Base-by-base conservation (phyloP, 352 stramenopile species). In the Saprolegnia parasitica region DNA sequence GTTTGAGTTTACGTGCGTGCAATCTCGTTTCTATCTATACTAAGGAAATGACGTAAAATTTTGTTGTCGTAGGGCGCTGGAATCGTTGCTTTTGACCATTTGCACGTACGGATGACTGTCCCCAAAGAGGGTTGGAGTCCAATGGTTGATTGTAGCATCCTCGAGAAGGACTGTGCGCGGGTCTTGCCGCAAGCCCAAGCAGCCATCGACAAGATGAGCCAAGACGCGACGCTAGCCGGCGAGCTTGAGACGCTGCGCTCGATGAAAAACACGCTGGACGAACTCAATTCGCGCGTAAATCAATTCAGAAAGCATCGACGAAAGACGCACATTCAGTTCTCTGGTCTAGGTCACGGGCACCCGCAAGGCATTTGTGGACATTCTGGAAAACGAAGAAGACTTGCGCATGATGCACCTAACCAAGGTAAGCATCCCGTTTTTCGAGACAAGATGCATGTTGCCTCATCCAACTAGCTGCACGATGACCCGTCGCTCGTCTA, bases 191-290 rank as follows among this genome's bases (percentile, higher is more conserved):
- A 81, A 20, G 76, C 86, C 23, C 56, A 79, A 15, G 73, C 75
- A 6, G 76, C 77, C 18, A 67, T 90, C 23, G 83, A 90, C 58
- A 76, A 72, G 3, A 74, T 90, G 0, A 77, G 78, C 18, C 67
- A 80, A 63, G 78, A 75, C n/a, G 75, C 75, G 26, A 77, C 86
- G 4, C 60, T 77, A 16, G 73, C 78, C 47, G 73, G 72, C 0
- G 77, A 90, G 54, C 67, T 90, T 11, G 83, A 89, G 73, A 82
- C 74, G 24, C 77, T 90, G 18, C 82, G 78, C 0, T 65, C 77
- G 42, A 82, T 86, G 50, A 90, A 90, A 73, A 90, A 87, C 63
- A 79, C 74, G 0, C 86, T 90, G 67, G 78, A 87, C 64, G 79
- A 87, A 66, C 87, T 90, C 61, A 81, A 90, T 60, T 78, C 78